Conservation (phyloP, 768 basidiomycete genomes). For the Tubosaeta sp. region DNA sequence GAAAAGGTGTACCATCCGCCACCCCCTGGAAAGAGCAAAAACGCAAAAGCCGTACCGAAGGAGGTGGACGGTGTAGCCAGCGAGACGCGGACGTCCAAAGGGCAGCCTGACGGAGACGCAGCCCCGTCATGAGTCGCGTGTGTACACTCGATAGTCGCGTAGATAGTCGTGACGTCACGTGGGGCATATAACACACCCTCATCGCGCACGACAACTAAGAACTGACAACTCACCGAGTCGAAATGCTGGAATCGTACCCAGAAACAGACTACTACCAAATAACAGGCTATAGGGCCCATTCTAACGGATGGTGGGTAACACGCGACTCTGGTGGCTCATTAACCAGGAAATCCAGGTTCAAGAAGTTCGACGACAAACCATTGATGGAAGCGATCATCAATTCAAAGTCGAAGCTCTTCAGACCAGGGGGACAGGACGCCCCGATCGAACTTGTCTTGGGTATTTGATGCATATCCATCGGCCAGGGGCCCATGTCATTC, state of each 20-base stretch:
- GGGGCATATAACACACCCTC: neutral
- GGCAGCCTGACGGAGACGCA: slow-evolving; percentile 6
- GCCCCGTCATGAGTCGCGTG: neutral
- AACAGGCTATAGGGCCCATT: slow-evolving; percentile 26
- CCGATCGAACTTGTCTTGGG: slow-evolving; percentile 44
- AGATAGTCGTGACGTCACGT: neutral
- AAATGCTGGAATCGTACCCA: slow-evolving; percentile 5
- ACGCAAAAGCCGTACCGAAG: slow-evolving; percentile 18
- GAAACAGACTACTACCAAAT: slow-evolving; percentile 27
- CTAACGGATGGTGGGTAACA: slow-evolving; percentile 21
- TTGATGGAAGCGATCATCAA: slow-evolving; percentile 28
- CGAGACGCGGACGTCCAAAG: neutral
- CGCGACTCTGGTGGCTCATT: neutral
- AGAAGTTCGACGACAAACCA: slow-evolving; percentile 33
- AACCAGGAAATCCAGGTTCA: slow-evolving; percentile 20
- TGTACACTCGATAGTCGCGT: neutral
- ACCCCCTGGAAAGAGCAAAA: slow-evolving; percentile 75
- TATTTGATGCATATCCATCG: slow-evolving; percentile 11
- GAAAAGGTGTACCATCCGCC: slow-evolving; percentile 82
- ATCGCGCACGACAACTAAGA: neutral
- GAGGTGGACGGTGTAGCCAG: slow-evolving; percentile 6
- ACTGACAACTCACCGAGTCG: neutral
- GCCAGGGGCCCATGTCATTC: neutral
- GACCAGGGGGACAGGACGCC: slow-evolving; percentile 20
- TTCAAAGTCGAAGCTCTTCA: slow-evolving; percentile 27